Conservation (phyloP, 2,329 filamentous ascomycete species). For the Cordyceps tenuipes region DNA sequence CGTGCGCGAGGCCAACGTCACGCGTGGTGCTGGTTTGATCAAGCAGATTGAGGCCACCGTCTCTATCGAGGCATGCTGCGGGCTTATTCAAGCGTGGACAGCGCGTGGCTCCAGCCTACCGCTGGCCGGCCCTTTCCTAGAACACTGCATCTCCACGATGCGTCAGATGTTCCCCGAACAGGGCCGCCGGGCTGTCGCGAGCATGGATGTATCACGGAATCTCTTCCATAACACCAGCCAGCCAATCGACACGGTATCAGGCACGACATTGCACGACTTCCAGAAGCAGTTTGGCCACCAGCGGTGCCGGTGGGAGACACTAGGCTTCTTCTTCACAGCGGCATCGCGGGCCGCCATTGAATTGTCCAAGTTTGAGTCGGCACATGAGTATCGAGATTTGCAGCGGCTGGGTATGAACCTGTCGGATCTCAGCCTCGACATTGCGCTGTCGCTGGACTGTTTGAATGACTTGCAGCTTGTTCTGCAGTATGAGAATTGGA, state of each 20-base stretch:
- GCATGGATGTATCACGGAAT: not conserved
- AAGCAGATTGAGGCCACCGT: conserved; percentile 10
- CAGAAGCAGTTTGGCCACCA: conserved; percentile 14
- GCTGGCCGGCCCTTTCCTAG: conserved; percentile 10
- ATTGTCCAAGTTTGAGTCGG: conserved; percentile 13
- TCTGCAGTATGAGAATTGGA: conserved; percentile 38
- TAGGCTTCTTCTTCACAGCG: conserved; percentile 19
- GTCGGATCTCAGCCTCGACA: conserved; percentile 19
- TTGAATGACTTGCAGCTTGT: conserved; percentile 37
- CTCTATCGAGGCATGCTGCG: conserved; percentile 8
- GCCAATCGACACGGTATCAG: conserved; percentile 5
- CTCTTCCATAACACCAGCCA: conserved; percentile 15
- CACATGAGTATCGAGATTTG: conserved; percentile 13
- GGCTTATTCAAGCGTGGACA: conserved; percentile 8
- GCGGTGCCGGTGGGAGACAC: conserved; percentile 19
- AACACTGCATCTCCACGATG: conserved; percentile 6
- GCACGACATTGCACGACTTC: conserved; percentile 11
- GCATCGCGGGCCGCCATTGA: conserved; percentile 19
- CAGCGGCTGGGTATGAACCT: conserved; percentile 15
- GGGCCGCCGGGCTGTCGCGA: not conserved
- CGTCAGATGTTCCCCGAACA: conserved; percentile 8
- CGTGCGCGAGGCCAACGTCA: conserved; percentile 5
- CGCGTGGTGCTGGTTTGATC: conserved; percentile 6
- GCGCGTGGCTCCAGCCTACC: conserved; percentile 10
- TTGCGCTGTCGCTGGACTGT: conserved; percentile 20